phyloP scores from a whole-genome alignment of 164 flowering plant species.

The Protea cynaroides region DNA sequence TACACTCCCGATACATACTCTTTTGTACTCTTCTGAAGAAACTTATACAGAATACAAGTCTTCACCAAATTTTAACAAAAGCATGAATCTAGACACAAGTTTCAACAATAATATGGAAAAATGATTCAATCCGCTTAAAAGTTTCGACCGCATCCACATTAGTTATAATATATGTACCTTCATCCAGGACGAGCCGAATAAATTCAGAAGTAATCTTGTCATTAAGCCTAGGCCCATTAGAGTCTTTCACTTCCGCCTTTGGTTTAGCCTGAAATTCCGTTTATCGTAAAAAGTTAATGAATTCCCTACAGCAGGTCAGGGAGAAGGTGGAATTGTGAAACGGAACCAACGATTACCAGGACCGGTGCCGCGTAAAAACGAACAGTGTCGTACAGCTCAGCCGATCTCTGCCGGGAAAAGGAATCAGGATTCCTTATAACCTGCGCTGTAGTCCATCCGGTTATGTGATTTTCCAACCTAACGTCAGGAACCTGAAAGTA shows the following conservation, averaged over 20 bases:
- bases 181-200: constrained; percentile 60
- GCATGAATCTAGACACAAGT: too few relatives aligned
- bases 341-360: constrained; percentile 34
- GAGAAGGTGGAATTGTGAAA: neutral
- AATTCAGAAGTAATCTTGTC: constrained; percentile 36
- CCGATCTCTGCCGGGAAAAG: constrained; percentile 10
- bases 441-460: constrained; percentile 5
- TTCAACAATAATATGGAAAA: too few relatives aligned
- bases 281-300: neutral
- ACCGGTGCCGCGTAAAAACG: constrained; percentile 61
- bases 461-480: constrained; percentile 4
- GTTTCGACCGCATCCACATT: too few relatives aligned
- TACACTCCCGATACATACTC: too few relatives aligned
- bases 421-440: constrained; percentile 13
- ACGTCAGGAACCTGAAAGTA: constrained; percentile 15
- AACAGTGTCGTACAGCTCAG: constrained; percentile 14
- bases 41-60: too few relatives aligned
- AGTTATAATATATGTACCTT: constrained; percentile 33
- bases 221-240: constrained; percentile 40
- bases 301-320: neutral
- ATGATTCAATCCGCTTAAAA: too few relatives aligned
- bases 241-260: constrained; percentile 36
- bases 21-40: too few relatives aligned
- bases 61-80: too few relatives aligned
- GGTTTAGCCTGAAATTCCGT: constrained; percentile 28